Evolutionary conservation across 768 basidiomycete species (phyloP).

Genomic region (Suillus spraguei): DNA sequence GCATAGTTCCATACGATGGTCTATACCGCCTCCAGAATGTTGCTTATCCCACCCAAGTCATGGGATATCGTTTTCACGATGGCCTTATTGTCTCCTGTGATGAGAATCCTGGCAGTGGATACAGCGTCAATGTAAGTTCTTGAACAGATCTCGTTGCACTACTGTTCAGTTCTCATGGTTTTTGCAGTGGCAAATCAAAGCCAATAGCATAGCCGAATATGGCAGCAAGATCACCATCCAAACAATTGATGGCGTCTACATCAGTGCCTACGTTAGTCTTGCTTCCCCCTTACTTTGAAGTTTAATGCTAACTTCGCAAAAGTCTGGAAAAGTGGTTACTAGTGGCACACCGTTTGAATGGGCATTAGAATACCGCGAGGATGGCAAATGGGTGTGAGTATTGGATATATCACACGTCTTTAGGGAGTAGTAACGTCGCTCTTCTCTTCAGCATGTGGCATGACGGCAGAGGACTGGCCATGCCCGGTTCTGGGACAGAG

Average conservation of each 20-base stretch:
- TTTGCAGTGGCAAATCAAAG: neutral
- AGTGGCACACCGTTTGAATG: neutral
- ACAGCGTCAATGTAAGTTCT: no score
- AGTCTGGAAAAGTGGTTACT: neutral
- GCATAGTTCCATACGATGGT: no score
- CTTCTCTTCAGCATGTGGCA: neutral
- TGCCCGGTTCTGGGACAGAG: neutral
- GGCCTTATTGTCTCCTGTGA: no score
- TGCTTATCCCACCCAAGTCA: no score
- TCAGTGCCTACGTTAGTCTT: neutral
- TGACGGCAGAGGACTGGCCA: neutral
- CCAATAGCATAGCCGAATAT: no score
- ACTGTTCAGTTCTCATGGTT: no score
- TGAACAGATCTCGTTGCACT: no score
- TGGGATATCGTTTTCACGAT: no score
- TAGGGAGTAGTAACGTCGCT: neutral
- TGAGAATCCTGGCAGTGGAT: no score
- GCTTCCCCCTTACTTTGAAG: neutral
- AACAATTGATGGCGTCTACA: no score
- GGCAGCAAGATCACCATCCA: neutral
- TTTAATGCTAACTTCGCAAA: neutral
- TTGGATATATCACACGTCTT: neutral
- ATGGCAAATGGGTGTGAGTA: neutral
- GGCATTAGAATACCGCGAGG: neutral
- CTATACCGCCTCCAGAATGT: no score